Evolutionary conservation across 305 asterid genomes (phyloP), one percentile per base, ranked within the genome.

Genomic region (Andrographis paniculata): DNA sequence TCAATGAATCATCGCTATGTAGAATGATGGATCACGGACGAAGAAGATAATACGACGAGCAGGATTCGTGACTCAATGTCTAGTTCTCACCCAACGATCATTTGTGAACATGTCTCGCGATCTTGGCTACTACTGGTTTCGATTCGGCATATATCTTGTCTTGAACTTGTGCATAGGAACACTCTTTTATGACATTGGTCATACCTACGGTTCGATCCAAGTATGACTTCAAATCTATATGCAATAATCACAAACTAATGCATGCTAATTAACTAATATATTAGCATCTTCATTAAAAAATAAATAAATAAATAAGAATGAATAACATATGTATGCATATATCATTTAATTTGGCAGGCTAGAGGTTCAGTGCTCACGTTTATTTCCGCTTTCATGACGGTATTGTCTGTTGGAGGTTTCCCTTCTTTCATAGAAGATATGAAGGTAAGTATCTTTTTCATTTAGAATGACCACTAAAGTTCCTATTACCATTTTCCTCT

Each of bases 391-490:
- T 75, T 79, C 69, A 61, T 75, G 61, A 79, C 84, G 1, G 75
- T 75, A 43, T 67, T 78, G 87, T 66, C 81, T 0, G 62, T 75
- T 16, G 87, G 87, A 20, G 84, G 87, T 45, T 75, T 78, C 68
- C 87, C 87, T 52, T 78, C 87, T 0, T 78, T 78, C 36, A 76
- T 70, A 2, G 87, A 78, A 50, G 84, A 78, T 42, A 67, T 75
- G 83, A 78, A 78, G 57, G 87, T 78, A 69, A 40, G 27, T 21
- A 52, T 38, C 20, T 42, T 42, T 37, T 16, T 23, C n/a, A n/a
- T n/a, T n/a, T n/a, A n/a, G n/a, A n/a, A n/a, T n/a, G n/a, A n/a
- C n/a, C n/a, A n/a, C n/a, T n/a, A n/a, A n/a, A n/a, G n/a, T n/a
- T n/a, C n/a, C n/a, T n/a, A n/a, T n/a, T n/a, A n/a, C n/a, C n/a